Percentiles rank a stretch among this genome's conserved stretches.
These are phyloP conservation scores for Trichosporon inkin DNA, from an alignment of 1,284 basidiomycete genomes.

Conservation along the genomic window DNA sequence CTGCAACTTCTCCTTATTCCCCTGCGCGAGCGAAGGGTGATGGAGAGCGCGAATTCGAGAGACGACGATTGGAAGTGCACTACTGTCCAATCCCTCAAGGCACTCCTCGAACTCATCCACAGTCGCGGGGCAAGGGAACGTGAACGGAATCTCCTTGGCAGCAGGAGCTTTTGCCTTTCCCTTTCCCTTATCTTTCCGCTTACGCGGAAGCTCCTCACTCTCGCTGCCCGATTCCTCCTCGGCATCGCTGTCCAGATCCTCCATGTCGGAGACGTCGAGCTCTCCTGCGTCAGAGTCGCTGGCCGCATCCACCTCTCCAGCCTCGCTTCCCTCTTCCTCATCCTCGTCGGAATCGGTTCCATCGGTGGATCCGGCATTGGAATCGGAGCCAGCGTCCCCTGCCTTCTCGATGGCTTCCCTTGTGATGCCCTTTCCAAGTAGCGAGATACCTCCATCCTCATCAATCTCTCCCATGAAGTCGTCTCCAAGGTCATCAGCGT, in stretches of 20 bases:
- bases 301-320: constrained; percentile 32
- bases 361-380: constrained; percentile 31
- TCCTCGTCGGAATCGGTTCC: constrained; percentile 41
- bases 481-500: constrained; percentile 84
- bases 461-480: constrained; percentile 61
- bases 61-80: constrained; percentile 74
- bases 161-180: constrained; percentile 53
- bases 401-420: constrained; percentile 45
- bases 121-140: constrained; percentile 78
- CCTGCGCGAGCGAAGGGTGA: constrained; percentile 82
- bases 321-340: constrained; percentile 30
- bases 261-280: constrained; percentile 36
- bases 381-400: constrained; percentile 34
- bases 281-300: constrained; percentile 43
- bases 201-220: constrained; percentile 23
- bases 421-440: constrained; percentile 56
- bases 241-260: constrained; percentile 42
- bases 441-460: constrained; percentile 54
- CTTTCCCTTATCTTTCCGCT: constrained; percentile 39
- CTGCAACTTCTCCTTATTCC: constrained; percentile 89
- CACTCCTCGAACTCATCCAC: constrained; percentile 87
- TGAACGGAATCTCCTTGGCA: constrained; percentile 75
- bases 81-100: constrained; percentile 61
- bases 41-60: constrained; percentile 87
- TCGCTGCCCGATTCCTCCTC: constrained; percentile 27